Percentiles rank a stretch among this genome's conserved stretches.
These are phyloP conservation scores for Tilletiaria anomala DNA, from an alignment of 1,284 basidiomycete species.

Conservation along the genomic window DNA sequence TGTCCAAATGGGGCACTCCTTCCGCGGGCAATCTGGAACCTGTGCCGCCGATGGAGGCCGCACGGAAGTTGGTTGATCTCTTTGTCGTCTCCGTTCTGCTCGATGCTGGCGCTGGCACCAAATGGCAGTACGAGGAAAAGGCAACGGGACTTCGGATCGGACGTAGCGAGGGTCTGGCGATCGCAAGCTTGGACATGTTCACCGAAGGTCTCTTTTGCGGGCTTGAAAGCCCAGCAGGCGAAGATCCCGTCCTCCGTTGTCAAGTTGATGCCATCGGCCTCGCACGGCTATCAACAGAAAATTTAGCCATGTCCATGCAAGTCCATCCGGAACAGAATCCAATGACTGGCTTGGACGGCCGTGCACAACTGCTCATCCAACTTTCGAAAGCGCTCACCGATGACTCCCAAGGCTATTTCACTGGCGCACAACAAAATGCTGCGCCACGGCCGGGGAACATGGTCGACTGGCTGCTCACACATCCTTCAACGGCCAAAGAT, in stretches of 20 bases:
- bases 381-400: slow-evolving; percentile 14
- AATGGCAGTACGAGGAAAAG: slow-evolving; percentile 63
- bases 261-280: slow-evolving; percentile 54
- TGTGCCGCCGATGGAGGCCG: slow-evolving; percentile 13
- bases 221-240: slow-evolving; percentile 31
- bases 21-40: neutral
- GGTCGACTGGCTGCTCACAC: slow-evolving; percentile 53
- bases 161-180: slow-evolving; percentile 77
- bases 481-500: slow-evolving; percentile 34
- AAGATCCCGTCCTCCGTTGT: neutral
- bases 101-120: slow-evolving; percentile 78
- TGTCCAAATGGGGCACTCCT: slow-evolving; percentile 6
- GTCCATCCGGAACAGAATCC: slow-evolving; percentile 56
- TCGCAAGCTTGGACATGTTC: slow-evolving; percentile 85
- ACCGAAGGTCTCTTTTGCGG: slow-evolving; percentile 63
- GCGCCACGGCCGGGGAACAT: slow-evolving; percentile 8
- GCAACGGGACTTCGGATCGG: slow-evolving; percentile 50
- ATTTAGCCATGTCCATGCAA: slow-evolving; percentile 61
- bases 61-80: slow-evolving; percentile 60
- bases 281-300: slow-evolving; percentile 51
- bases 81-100: slow-evolving; percentile 84
- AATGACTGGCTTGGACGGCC: slow-evolving; percentile 78
- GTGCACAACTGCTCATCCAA: slow-evolving; percentile 50
- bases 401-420: slow-evolving; percentile 16
- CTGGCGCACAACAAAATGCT: slow-evolving; percentile 5